Percentiles rank a stretch among this genome's conserved stretches.
phyloP scores from a whole-genome alignment of 805 yeast genomes.

The Martiniozyma abietophila region DNA sequence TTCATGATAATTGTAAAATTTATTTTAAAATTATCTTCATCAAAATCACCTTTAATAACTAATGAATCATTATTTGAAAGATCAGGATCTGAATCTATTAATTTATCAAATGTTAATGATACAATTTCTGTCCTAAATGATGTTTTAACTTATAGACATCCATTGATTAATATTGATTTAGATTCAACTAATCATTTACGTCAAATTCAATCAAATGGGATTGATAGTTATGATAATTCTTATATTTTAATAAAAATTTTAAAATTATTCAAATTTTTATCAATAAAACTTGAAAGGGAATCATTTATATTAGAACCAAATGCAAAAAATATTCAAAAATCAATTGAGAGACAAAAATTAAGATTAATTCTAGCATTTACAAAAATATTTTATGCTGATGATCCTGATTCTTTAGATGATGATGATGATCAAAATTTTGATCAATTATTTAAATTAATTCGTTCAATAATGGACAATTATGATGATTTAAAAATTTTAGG shows the following conservation, averaged over 20 bases:
- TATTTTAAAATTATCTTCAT: slow-evolving; percentile 20
- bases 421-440: slow-evolving; percentile 23
- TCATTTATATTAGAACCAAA: slow-evolving; percentile 17
- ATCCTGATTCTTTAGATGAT: slow-evolving; percentile 8
- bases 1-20: slow-evolving; percentile 24
- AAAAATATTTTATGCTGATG: slow-evolving; percentile 23
- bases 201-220: slow-evolving; percentile 1
- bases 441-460: slow-evolving; percentile 23
- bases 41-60: slow-evolving; percentile 23
- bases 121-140: slow-evolving; percentile 16
- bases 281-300: slow-evolving; percentile 21
- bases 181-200: background rate
- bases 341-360: slow-evolving; percentile 22
- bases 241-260: slow-evolving; percentile 35
- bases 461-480: slow-evolving; percentile 18
- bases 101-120: slow-evolving; percentile 12
- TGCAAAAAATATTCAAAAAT: slow-evolving; percentile 15
- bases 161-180: slow-evolving; percentile 4
- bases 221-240: slow-evolving; percentile 21
- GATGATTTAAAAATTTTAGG: slow-evolving; percentile 14
- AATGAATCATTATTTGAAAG: slow-evolving; percentile 12
- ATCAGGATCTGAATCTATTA: slow-evolving; percentile 10
- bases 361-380: slow-evolving; percentile 26
- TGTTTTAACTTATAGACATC: slow-evolving; percentile 15
- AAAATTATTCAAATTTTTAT: slow-evolving; percentile 27